Conservation (phyloP, 2,329 filamentous ascomycete species). For the Claviceps arundinis region DNA sequence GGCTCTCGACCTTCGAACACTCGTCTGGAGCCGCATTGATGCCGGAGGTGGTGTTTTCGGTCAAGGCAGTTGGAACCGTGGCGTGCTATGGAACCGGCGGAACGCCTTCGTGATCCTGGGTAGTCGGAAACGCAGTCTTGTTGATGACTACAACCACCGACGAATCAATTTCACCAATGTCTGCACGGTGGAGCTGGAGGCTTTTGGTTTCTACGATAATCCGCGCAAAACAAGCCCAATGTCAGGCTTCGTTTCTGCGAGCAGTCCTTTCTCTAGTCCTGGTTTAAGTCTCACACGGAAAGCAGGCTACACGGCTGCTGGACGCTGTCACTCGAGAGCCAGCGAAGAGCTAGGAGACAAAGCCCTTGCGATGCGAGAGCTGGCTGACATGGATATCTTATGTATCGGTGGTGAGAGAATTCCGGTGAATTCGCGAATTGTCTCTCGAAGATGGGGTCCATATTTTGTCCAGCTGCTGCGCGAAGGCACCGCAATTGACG, state of each 20-base stretch:
- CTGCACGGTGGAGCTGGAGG: conserved; percentile 92
- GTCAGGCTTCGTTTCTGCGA: conserved; percentile 75
- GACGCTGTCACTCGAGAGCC: conserved; percentile 59
- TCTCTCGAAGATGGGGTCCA: conserved; percentile 82
- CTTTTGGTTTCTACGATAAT: conserved; percentile 95
- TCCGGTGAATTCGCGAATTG: conserved; percentile 81
- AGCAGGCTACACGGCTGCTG: conserved; percentile 55
- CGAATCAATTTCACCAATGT: conserved; percentile 96
- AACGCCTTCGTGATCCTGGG: conserved; percentile 95
- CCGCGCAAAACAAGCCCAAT: conserved; percentile 65
- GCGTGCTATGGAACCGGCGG: conserved; percentile 80
- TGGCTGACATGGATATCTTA: conserved; percentile 93
- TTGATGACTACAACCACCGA: conserved; percentile 96
- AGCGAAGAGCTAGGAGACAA: conserved; percentile 78
- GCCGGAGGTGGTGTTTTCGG: conserved; percentile 89
- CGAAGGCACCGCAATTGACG: conserved; percentile 61
- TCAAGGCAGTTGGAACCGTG: conserved; percentile 95
- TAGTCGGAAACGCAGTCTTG: conserved; percentile 81
- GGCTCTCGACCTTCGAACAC: conserved; percentile 76
- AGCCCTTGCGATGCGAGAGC: conserved; percentile 65
- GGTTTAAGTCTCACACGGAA: conserved; percentile 45
- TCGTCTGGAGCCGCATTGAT: conserved; percentile 94
- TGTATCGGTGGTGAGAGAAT: conserved; percentile 85
- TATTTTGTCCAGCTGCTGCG: conserved; percentile 88
- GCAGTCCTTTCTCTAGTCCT: conserved; percentile 49